A percentile compares a stretch with the other conserved stretches of the same genome.
Conservation (phyloP, 148 eudicot species). For the Fagopyrum esculentum region DNA sequence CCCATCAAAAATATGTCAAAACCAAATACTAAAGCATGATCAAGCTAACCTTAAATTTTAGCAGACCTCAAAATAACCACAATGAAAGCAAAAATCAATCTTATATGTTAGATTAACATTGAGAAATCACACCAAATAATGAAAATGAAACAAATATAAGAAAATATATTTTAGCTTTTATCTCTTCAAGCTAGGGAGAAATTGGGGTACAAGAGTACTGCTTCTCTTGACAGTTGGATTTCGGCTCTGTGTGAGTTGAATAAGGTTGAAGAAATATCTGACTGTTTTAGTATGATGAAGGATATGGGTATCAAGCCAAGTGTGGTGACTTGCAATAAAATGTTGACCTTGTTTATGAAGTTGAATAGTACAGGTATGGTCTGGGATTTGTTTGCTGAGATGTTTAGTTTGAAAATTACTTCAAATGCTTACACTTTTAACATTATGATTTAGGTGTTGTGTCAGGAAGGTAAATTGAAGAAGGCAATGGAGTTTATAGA, state of each 20-base stretch:
- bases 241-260: conserved; percentile 47
- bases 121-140: too few species aligned
- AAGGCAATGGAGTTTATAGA: conserved; percentile 53
- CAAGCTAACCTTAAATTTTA: too few species aligned
- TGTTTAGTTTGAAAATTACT: conserved; percentile 52
- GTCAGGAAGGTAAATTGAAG: conserved; percentile 64
- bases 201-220: conserved; percentile 25
- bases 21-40: too few species aligned
- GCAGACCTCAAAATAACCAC: too few species aligned
- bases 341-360: conserved; percentile 49
- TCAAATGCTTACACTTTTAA: conserved; percentile 53
- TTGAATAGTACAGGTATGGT: conserved; percentile 31
- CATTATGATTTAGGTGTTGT: conserved; percentile 72
- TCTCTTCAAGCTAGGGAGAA: conserved; percentile 27
- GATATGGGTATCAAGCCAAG: conserved; percentile 34
- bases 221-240: conserved; percentile 41
- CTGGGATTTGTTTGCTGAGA: conserved; percentile 69
- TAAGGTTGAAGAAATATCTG: conserved; percentile 39
- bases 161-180: too few species aligned
- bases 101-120: too few species aligned
- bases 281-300: conserved; percentile 50
- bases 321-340: conserved; percentile 50
- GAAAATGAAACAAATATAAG: too few species aligned
- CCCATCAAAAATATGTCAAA: too few species aligned
- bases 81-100: too few species aligned